Evolutionary conservation across 176 grass and related monocot species (phyloP).

Genomic region (Poa annua): DNA sequence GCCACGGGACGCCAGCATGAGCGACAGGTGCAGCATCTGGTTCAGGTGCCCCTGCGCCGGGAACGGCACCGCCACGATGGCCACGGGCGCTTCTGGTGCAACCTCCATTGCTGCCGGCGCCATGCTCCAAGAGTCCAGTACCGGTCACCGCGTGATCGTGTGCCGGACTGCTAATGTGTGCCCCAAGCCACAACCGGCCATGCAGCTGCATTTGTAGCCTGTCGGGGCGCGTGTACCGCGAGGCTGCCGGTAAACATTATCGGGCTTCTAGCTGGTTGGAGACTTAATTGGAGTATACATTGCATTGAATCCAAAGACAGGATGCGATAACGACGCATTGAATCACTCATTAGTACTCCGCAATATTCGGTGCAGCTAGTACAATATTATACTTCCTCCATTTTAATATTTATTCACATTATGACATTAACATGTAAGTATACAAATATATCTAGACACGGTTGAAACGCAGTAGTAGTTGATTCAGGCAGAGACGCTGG

Average conservation of each 20-base stretch:
- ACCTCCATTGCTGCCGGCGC: neutral
- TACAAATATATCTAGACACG: too few relatives aligned
- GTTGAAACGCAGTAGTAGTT: too few relatives aligned
- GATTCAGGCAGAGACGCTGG: too few relatives aligned
- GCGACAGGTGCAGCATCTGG: constrained; percentile 49
- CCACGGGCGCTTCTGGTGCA: neutral
- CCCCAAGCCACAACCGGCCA: neutral
- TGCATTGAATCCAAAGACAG: neutral
- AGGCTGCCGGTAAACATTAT: neutral
- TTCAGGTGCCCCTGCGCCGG: constrained; percentile 52
- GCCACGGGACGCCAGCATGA: constrained; percentile 38
- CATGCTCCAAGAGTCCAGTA: neutral
- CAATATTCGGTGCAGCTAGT: neutral
- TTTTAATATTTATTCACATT: too few relatives aligned
- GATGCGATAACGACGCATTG: neutral
- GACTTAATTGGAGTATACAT: neutral
- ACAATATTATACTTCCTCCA: too few relatives aligned
- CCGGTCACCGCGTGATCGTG: neutral
- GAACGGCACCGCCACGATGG: constrained; percentile 44
- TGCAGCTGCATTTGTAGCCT: neutral
- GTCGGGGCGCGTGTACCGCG: too few relatives aligned
- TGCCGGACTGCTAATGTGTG: neutral
- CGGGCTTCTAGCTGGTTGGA: neutral
- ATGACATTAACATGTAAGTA: too few relatives aligned
- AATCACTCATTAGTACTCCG: neutral